phyloP scores from a whole-genome alignment of 106 monocot species.

The Xerophyta viscosa region DNA sequence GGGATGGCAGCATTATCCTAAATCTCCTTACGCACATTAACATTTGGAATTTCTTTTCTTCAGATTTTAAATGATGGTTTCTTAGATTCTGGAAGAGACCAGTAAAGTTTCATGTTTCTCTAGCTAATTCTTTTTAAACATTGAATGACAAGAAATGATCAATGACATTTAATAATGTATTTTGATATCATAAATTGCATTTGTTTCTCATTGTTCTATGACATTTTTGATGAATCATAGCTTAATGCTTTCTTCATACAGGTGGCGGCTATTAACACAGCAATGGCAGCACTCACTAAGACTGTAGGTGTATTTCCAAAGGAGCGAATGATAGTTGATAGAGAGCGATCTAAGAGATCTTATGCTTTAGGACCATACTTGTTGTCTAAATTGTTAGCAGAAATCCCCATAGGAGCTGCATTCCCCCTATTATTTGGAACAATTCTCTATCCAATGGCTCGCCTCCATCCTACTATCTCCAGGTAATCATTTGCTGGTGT shows the following conservation, averaged over 20 bases:
- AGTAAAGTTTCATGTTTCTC: no score
- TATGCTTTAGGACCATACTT: constrained; percentile 90
- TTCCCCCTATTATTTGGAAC: constrained; percentile 92
- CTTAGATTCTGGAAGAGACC: no score
- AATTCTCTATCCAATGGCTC: constrained; percentile 92
- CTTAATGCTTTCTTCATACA: constrained; percentile 14
- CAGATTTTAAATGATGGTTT: no score
- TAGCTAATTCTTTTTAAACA: no score
- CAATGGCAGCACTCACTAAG: constrained; percentile 97
- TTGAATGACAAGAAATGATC: no score
- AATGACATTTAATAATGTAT: no score
- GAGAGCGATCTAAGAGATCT: constrained; percentile 85
- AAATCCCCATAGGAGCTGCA: constrained; percentile 92
- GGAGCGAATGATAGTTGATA: constrained; percentile 80
- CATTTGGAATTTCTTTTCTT: no score
- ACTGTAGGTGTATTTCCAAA: constrained; percentile 98
- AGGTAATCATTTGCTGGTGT: constrained; percentile 52
- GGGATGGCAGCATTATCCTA: no score
- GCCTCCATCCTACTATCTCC: constrained; percentile 71
- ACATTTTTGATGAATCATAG: background rate
- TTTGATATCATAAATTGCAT: no score
- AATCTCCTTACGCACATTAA: no score
- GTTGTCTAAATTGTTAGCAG: constrained; percentile 86
- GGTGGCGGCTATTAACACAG: constrained; percentile 97
- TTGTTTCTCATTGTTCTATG: no score